Evolutionary conservation across 116 monocot species (phyloP), one percentile per base, ranked within the genome.

Genomic region (Zostera marina): DNA sequence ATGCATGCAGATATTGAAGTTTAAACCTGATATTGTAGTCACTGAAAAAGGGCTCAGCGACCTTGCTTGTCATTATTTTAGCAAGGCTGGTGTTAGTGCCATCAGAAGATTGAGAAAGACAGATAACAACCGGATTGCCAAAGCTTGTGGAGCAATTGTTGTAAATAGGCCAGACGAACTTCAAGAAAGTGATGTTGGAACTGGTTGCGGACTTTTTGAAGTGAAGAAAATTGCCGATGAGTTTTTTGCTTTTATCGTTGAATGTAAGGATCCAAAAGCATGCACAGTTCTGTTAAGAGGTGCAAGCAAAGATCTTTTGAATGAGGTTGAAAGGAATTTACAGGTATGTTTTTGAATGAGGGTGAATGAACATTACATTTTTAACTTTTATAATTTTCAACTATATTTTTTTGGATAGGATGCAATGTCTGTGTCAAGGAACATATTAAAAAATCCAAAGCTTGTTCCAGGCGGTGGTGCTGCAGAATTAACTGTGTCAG

Each of bases 381-480:
- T 43, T 11, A 43, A 19, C 16, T 49, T 11, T 38, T 11, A 39
- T 1, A 56, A 32, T 15, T 8, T 32, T 1, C 15, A 32, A 56
- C 1, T 49, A 16, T 49, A 7, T 43, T 42, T 13, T 41, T 10
- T 66, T 42, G 19, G 4, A 41, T 63, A 88, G 93, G 87, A 88
- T 72, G 88, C 87, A 12, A 78, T 94, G 88, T 81, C 88, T 44
- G 88, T 94, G 0, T 81, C 93, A 52, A 41, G 93, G 24, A 94
- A 94, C 61, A 88, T 94, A 51, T 68, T 94, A 71, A 94, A 94
- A 60, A 87, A 88, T 44, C 93, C 93, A 32, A 94, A 88, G 71
- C 88, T 94, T 69, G 72, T 94, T 71, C 93, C 93, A 23, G 88
- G 93, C 46, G 93, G 93, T 38, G 93, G 88, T 63, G 93, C 93